Percentiles rank a stretch among this genome's conserved stretches.
Conservation (phyloP, 495 filamentous ascomycete genomes). For the Mycothermus thermophilus region DNA sequence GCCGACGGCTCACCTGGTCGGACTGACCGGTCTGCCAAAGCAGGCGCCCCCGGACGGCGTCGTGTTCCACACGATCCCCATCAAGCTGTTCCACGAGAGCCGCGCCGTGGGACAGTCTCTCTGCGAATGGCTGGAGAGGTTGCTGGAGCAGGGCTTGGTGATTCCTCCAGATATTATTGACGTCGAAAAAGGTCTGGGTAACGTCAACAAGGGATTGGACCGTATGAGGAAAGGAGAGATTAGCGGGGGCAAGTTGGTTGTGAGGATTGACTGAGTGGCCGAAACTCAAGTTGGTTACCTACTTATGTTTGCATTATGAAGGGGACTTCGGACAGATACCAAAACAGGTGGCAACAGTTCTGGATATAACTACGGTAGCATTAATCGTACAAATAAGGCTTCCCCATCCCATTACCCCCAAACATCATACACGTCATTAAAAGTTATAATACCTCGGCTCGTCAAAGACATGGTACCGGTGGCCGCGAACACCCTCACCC, state of each 20-base stretch:
- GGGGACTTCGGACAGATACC: too few species aligned
- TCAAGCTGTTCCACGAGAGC: slow-evolving; percentile 54
- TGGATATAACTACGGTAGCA: too few species aligned
- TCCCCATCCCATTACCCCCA: not conserved
- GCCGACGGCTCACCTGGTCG: slow-evolving; percentile 41
- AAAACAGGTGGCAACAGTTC: too few species aligned
- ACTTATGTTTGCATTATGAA: too few species aligned
- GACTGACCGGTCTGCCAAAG: slow-evolving; percentile 48
- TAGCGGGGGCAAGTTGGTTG: slow-evolving; percentile 46
- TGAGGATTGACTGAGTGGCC: slow-evolving; percentile 13
- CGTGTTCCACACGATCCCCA: slow-evolving; percentile 44
- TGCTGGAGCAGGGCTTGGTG: slow-evolving; percentile 36
- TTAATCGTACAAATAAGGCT: not conserved
- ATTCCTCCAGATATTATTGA: slow-evolving; percentile 44
- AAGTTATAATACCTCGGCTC: slow-evolving; percentile 63
- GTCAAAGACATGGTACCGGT: slow-evolving; percentile 91
- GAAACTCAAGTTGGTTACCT: too few species aligned
- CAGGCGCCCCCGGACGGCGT: slow-evolving; percentile 27
- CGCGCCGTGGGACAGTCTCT: slow-evolving; percentile 41
- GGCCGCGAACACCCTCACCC: slow-evolving; percentile 75
- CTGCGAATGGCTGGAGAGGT: slow-evolving; percentile 45
- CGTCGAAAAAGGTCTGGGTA: slow-evolving; percentile 43
- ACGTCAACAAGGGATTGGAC: slow-evolving; percentile 50
- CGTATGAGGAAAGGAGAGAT: slow-evolving; percentile 41
- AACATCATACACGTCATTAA: slow-evolving; percentile 1